Conservation (phyloP, 495 filamentous ascomycete genomes). For the Penicillium maclennaniae region DNA sequence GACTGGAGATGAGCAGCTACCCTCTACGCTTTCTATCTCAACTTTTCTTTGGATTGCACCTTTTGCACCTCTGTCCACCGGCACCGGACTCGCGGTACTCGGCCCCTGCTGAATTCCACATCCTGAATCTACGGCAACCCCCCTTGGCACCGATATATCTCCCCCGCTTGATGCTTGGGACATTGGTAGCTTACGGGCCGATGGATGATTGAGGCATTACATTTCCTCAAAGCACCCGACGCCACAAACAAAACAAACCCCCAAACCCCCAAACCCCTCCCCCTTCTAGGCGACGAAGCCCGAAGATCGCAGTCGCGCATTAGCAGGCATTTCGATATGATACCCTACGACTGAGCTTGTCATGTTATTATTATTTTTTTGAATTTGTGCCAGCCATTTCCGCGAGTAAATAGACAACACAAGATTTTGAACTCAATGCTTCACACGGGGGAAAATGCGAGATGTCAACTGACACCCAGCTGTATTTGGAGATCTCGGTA, state of each 20-base stretch:
- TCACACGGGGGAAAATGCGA: not conserved
- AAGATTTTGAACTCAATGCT: slow-evolving; percentile 6
- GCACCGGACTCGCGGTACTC: not conserved
- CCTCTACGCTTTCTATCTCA: not conserved
- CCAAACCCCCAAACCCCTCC: slow-evolving; percentile 13
- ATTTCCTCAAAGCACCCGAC: slow-evolving; percentile 18
- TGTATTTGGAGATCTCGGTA: not conserved
- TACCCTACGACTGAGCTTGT: slow-evolving; percentile 47
- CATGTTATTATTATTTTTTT: slow-evolving; percentile 19
- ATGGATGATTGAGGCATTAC: slow-evolving; percentile 4
- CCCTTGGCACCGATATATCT: not conserved
- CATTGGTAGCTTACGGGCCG: not conserved
- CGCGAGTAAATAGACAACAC: slow-evolving; percentile 21
- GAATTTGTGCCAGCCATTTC: slow-evolving; percentile 6
- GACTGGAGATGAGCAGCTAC: not conserved
- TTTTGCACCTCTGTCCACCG: not conserved
- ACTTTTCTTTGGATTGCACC: not conserved
- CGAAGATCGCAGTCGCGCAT: slow-evolving; percentile 44
- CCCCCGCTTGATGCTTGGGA: not conserved
- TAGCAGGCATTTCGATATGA: slow-evolving; percentile 51
- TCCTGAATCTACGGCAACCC: too few species aligned
- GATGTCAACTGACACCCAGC: too few species aligned
- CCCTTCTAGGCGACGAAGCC: slow-evolving; percentile 22
- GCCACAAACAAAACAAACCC: slow-evolving; percentile 19
- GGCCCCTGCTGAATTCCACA: not conserved